phyloP scores from a whole-genome alignment of 2,329 filamentous ascomycete genomes.

The Fusarium sp. region DNA sequence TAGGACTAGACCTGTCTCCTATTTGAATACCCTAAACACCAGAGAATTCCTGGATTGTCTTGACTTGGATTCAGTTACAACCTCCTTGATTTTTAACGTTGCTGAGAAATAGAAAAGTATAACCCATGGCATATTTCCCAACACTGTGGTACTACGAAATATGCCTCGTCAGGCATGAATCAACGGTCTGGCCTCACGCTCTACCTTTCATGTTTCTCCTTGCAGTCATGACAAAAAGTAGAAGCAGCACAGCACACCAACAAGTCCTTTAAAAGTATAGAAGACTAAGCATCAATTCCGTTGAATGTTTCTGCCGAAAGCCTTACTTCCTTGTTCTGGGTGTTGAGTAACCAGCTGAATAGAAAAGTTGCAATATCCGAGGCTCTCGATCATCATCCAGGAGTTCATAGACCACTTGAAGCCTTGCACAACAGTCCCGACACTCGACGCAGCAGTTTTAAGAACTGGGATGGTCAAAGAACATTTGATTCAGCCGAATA shows the following conservation, averaged over 20 bases:
- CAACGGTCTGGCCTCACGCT: no score
- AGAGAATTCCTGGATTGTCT: accelerated
- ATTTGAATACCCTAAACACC: background rate
- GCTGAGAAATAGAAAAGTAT: background rate
- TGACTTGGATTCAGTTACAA: accelerated
- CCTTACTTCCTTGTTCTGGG: background rate
- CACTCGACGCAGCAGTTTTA: background rate
- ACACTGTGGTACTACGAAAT: background rate
- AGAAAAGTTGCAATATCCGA: background rate
- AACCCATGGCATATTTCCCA: background rate
- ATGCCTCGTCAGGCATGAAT: background rate
- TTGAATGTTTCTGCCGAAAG: accelerated
- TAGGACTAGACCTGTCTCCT: accelerated
- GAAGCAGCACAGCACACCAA: background rate
- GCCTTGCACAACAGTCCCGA: accelerated
- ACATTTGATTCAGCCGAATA: background rate
- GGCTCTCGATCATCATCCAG: accelerated
- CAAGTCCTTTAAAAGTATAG: accelerated
- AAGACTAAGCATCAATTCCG: background rate
- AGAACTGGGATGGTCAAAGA: background rate
- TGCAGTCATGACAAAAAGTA: no score
- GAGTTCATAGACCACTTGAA: no score
- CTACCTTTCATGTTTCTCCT: no score
- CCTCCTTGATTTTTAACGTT: accelerated
- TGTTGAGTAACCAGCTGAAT: background rate